phyloP scores from a whole-genome alignment of 1,284 basidiomycete species.

The Inonotus hispidus region DNA sequence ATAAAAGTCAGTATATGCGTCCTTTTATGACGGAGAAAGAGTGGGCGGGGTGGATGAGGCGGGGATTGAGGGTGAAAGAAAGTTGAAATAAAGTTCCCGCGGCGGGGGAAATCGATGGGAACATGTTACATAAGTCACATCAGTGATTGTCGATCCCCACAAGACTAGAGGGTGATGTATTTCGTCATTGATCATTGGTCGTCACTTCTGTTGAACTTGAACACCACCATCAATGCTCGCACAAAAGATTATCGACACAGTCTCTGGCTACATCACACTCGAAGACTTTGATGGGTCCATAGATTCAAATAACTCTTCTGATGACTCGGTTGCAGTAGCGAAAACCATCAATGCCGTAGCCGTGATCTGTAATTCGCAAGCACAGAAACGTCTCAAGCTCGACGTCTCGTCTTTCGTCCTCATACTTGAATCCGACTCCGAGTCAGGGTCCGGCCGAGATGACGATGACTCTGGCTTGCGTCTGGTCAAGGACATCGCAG shows the following conservation, averaged over 20 bases:
- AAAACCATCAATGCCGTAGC: conserved; percentile 4
- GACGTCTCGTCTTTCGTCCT: conserved; percentile 6
- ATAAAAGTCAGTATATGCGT: not conserved
- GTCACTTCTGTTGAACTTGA: not conserved
- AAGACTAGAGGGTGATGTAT: not conserved
- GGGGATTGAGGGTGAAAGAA: not conserved
- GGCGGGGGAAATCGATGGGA: not conserved
- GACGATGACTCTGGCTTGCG: not conserved
- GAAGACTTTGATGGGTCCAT: not conserved
- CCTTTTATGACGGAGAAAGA: not conserved
- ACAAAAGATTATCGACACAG: not conserved
- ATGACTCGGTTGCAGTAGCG: not conserved
- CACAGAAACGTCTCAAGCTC: not conserved
- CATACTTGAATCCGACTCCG: not conserved
- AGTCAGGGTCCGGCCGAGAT: not conserved
- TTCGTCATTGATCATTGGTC: not conserved
- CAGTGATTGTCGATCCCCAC: conserved; percentile 2
- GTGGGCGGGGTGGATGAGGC: not conserved
- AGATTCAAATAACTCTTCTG: not conserved
- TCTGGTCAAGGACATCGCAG: conserved; percentile 28
- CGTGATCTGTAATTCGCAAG: not conserved
- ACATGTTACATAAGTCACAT: not conserved
- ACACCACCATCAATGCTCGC: not conserved
- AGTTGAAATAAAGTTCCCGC: not conserved
- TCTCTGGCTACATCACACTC: conserved; percentile 1